Conservation (phyloP, 2,329 filamentous ascomycete genomes). For the Fusarium drepaniforme region DNA sequence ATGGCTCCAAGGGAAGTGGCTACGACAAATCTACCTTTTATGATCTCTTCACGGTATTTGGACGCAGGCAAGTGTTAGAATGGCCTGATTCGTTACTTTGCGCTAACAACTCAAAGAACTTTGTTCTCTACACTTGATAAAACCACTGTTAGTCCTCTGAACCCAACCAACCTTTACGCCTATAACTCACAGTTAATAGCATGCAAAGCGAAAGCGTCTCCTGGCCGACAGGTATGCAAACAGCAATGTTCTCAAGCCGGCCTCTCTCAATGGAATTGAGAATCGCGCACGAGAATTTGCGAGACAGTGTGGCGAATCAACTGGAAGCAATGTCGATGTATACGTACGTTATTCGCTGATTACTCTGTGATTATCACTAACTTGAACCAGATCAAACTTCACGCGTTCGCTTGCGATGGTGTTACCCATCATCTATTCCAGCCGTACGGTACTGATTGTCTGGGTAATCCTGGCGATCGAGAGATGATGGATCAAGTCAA, state of each 20-base stretch:
- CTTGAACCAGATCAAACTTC: constrained; percentile 51
- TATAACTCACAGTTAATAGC: constrained; percentile 53
- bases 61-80: constrained; percentile 56
- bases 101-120: constrained; percentile 52
- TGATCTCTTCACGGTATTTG: constrained; percentile 68
- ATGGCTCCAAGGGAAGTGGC: constrained; percentile 69
- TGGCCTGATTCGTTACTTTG: not conserved
- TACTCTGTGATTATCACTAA: not conserved
- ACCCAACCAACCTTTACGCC: fast-evolving
- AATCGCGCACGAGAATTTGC: constrained; percentile 67
- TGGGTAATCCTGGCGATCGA: constrained; percentile 65
- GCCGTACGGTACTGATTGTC: constrained; percentile 70
- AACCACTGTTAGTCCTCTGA: constrained; percentile 54
- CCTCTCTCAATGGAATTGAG: constrained; percentile 67
- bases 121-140: constrained; percentile 70
- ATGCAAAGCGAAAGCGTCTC: constrained; percentile 70
- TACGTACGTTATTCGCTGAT: constrained; percentile 60
- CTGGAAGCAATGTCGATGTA: constrained; percentile 63
- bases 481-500: constrained; percentile 75
- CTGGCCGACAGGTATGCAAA: constrained; percentile 76
- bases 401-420: constrained; percentile 76
- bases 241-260: constrained; percentile 70
- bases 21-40: constrained; percentile 75
- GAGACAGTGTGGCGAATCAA: constrained; percentile 59
- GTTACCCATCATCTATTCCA: constrained; percentile 75